These are phyloP conservation scores for Rutstroemia sp. DNA, from an alignment of 2,329 filamentous ascomycete species.

Conservation along the genomic window DNA sequence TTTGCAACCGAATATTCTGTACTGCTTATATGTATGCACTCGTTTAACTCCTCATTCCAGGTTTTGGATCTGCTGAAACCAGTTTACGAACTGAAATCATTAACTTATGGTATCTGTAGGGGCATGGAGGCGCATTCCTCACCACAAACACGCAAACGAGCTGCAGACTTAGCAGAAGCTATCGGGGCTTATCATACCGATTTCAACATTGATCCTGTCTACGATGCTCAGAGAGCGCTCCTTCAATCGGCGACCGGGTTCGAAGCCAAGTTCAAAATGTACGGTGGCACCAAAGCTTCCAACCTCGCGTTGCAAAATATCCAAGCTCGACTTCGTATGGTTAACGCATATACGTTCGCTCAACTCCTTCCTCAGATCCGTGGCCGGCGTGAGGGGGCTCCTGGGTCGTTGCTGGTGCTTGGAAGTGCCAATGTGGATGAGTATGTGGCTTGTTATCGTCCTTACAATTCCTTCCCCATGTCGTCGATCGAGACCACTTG, in stretches of 20 bases:
- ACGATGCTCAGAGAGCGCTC: slow-evolving; percentile 31
- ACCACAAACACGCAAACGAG: slow-evolving; percentile 50
- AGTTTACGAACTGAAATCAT: no score
- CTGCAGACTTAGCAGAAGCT: slow-evolving; percentile 48
- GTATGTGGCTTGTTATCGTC: background rate
- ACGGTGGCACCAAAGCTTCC: slow-evolving; percentile 41
- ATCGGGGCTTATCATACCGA: slow-evolving; percentile 70
- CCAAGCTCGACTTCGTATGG: slow-evolving; percentile 57
- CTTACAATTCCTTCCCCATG: no score
- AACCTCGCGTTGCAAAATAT: slow-evolving; percentile 59
- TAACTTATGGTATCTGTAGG: slow-evolving; percentile 20
- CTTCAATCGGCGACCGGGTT: slow-evolving; percentile 53
- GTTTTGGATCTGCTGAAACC: no score
- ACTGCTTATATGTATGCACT: no score
- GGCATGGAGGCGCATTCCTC: slow-evolving; percentile 48
- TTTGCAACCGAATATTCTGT: no score
- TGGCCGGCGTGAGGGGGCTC: slow-evolving; percentile 33
- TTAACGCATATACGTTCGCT: slow-evolving; percentile 52
- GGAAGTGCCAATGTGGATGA: slow-evolving; percentile 62
- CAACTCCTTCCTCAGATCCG: slow-evolving; percentile 55
- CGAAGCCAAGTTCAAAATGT: slow-evolving; percentile 49
- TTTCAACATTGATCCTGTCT: slow-evolving; percentile 40
- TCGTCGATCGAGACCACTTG: no score
- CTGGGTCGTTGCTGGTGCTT: slow-evolving; percentile 57
- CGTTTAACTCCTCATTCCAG: no score